A percentile compares a stretch with the other conserved stretches of the same genome.
Evolutionary conservation across 768 basidiomycete species (phyloP).

Genomic region (Mycena metata): DNA sequence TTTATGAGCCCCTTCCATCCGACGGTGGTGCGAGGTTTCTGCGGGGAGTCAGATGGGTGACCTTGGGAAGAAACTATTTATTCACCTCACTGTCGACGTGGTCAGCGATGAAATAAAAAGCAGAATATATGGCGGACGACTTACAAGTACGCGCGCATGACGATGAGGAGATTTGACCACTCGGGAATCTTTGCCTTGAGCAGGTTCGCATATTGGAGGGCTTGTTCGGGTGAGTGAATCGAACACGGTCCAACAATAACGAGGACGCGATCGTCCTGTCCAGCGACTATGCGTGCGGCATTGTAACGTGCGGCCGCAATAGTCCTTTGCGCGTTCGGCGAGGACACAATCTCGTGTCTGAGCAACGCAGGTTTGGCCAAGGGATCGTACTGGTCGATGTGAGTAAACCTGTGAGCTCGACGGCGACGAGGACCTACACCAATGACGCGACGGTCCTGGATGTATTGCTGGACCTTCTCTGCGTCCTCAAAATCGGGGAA

Average conservation of each 20-base stretch:
- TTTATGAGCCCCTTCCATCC: conserved; percentile 96
- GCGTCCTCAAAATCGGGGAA: conserved; percentile 75
- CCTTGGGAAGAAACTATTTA: conserved; percentile 9
- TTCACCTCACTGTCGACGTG: conserved; percentile 51
- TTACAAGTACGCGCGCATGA: conserved; percentile 98
- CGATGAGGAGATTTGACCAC: conserved; percentile 85
- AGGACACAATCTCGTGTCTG: conserved; percentile 85
- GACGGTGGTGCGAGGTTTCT: conserved; percentile 98
- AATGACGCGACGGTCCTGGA: conserved; percentile 85
- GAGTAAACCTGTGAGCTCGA: conserved; percentile 30
- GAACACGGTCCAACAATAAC: conserved; percentile 97
- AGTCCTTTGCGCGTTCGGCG: conserved; percentile 74
- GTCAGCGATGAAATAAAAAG: conserved; percentile 17
- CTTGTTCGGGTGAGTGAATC: conserved; percentile 91
- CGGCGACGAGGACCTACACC: conserved; percentile 64
- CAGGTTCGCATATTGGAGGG: conserved; percentile 83
- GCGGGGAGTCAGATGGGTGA: conserved; percentile 36
- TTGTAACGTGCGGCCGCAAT: conserved; percentile 85
- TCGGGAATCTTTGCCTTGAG: conserved; percentile 75
- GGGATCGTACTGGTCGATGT: conserved; percentile 84
- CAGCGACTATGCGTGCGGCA: conserved; percentile 84
- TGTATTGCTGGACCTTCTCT: conserved; percentile 75
- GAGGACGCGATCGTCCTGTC: conserved; percentile 87
- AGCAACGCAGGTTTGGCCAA: conserved; percentile 94
- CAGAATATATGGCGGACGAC: conserved; percentile 50